Conservation (phyloP, 768 basidiomycete genomes). For the Pleurotus ostreatus region DNA sequence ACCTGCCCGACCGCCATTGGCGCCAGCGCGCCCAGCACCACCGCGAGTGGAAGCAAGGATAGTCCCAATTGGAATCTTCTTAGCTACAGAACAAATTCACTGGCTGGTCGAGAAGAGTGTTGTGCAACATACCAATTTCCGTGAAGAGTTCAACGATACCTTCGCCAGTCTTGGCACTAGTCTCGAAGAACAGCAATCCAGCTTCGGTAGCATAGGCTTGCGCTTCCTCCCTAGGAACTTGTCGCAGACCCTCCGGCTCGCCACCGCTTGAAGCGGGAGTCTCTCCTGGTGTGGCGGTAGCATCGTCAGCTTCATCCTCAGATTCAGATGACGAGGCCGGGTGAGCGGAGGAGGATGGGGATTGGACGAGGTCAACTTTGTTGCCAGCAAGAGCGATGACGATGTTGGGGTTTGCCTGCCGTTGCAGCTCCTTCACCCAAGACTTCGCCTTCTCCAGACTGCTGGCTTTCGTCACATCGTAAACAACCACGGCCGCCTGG, state of each 20-base stretch:
- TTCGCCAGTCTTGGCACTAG: slow-evolving; percentile 94
- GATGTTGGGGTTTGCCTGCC: slow-evolving; percentile 98
- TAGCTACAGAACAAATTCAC: slow-evolving; percentile 31
- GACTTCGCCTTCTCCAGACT: slow-evolving; percentile 99
- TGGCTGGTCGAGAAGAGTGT: slow-evolving; percentile 3
- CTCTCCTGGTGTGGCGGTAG: slow-evolving; percentile 84
- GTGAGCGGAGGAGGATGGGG: slow-evolving; percentile 49
- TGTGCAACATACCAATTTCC: slow-evolving; percentile 75
- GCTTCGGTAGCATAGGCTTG: slow-evolving; percentile 94
- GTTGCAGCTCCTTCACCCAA: slow-evolving; percentile 98
- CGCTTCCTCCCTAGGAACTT: slow-evolving; percentile 93
- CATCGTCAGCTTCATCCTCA: slow-evolving; percentile 90
- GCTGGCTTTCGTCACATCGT: slow-evolving; percentile 93
- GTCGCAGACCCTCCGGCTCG: slow-evolving; percentile 73
- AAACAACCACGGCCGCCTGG: slow-evolving; percentile 96
- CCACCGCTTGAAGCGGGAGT: slow-evolving; percentile 42
- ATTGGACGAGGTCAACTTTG: slow-evolving; percentile 88
- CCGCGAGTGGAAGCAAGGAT: slow-evolving; percentile 83
- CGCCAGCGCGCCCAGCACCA: slow-evolving; percentile 58
- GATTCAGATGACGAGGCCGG: slow-evolving; percentile 56
- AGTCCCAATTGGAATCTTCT: slow-evolving; percentile 81
- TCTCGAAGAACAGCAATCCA: slow-evolving; percentile 95
- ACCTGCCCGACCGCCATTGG: slow-evolving; percentile 47
- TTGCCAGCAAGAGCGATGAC: slow-evolving; percentile 98
- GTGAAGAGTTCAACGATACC: slow-evolving; percentile 96